Evolutionary conservation across 1,284 basidiomycete genomes (phyloP), one percentile per base, ranked within the genome.

Genomic region (Taiwanofungus camphoratus): DNA sequence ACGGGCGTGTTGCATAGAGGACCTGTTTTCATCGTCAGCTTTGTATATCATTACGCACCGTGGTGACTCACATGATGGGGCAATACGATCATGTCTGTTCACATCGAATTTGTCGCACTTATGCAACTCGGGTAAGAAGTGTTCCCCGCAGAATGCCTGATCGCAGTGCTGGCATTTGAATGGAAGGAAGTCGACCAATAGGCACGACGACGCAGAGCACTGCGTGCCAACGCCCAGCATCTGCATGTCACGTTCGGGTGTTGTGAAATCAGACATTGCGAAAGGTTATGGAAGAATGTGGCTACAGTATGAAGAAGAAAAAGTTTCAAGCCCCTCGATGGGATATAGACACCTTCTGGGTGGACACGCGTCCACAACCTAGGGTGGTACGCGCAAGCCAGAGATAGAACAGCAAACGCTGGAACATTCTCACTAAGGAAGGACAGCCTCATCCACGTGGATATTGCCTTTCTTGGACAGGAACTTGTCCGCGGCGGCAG

Each of bases 141-240:
- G 87, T 8, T 87, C 83, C 36, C 77, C 75, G 52, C 87, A 90
- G 63, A 79, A 90, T 0, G 70, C 68, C 18, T 71, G 60, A 12
- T 68, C 58, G 57, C 86, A 89, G 54, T 87, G 82, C 40, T 83
- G 77, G 58, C 87, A 88, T 63, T 80, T 83, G 71, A 87, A 83
- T 0, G 87, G 86, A n/a, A 90, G 66, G 54, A 87, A 90, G 66
- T 90, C 87, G 55, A 88, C 71, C 49, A 85, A 72, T 22, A 69
- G 62, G 63, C 87, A 90, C 2, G 72, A 64, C 0, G 71, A 54
- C 36, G 76, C 70, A 15, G 80, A 76, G 62, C 86, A 90, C 54
- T 85, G 80, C 45, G 76, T 71, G n/a, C 86, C 87, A 48, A 88
- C 61, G 35, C 67, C 62, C 39, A 89, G 70, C 15, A 89, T 66